These are phyloP conservation scores for Apophysomyces ossiformis DNA, from an alignment of 371 early-diverging fungal species.

Conservation along the genomic window DNA sequence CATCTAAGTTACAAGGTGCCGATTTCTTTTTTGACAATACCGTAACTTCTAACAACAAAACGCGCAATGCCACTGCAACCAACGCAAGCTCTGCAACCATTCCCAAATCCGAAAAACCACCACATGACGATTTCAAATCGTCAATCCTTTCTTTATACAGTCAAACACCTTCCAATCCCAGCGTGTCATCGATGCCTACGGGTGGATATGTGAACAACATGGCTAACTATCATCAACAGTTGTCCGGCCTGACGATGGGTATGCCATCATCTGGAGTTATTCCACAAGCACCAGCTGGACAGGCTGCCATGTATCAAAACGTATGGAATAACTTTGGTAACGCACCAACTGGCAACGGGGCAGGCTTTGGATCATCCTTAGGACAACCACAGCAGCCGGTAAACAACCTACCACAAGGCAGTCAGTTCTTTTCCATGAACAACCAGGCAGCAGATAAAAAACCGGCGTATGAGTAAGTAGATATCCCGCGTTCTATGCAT, in stretches of 20 bases:
- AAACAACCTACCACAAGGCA: constrained; percentile 41
- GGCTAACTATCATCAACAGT: constrained; percentile 40
- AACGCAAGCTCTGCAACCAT: constrained; percentile 23
- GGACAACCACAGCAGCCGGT: constrained; percentile 20
- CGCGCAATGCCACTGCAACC: constrained; percentile 12
- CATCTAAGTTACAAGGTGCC: constrained; percentile 46
- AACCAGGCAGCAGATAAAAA: constrained; percentile 15
- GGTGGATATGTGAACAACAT: constrained; percentile 26
- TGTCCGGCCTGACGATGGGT: constrained; percentile 40
- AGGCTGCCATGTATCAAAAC: constrained; percentile 16
- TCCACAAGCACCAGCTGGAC: constrained; percentile 26
- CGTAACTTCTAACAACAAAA: constrained; percentile 20
- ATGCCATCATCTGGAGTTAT: constrained; percentile 21
- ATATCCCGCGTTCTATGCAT: too few relatives aligned
- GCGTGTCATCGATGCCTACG: constrained; percentile 18
- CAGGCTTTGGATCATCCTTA: not conserved
- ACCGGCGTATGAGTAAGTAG: constrained; percentile 28
- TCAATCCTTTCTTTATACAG: constrained; percentile 63
- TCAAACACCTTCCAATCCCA: constrained; percentile 17
- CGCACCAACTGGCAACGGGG: constrained; percentile 9
- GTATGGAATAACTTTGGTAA: constrained; percentile 30
- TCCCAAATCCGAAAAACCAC: constrained; percentile 20
- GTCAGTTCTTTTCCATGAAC: constrained; percentile 40
- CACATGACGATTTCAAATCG: constrained; percentile 56
- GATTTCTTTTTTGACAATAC: constrained; percentile 43